A percentile compares a stretch with the other conserved stretches of the same genome.
Conservation (phyloP, 345 rosid species). For the Arabidopsis arenosa region DNA sequence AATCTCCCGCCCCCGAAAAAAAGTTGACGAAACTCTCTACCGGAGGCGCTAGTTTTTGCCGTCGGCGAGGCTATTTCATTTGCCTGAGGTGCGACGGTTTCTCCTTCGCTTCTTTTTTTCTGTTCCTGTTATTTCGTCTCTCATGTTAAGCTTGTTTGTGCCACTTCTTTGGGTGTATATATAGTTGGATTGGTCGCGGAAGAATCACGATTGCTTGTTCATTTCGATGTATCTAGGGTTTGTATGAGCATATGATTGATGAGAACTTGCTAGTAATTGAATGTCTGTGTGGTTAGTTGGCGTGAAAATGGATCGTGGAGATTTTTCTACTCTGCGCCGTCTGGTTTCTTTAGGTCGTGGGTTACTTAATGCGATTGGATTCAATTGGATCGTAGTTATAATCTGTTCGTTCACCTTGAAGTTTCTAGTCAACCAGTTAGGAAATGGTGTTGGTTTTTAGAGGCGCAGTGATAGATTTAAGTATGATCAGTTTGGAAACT, state of each 20-base stretch:
- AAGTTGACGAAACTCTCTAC: constrained; percentile 37
- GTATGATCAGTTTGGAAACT: background rate
- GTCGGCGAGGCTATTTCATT: constrained; percentile 18
- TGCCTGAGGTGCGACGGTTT: constrained; percentile 29
- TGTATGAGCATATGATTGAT: background rate
- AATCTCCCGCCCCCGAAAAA: constrained; percentile 17
- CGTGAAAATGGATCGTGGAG: constrained; percentile 22
- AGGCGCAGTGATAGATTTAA: background rate
- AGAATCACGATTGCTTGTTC: constrained; percentile 21
- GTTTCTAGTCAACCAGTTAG: background rate
- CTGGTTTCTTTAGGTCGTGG: constrained; percentile 24
- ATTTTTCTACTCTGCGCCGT: background rate
- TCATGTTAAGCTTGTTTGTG: constrained; percentile 12
- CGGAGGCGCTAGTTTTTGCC: constrained; percentile 36
- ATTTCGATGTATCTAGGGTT: constrained; percentile 36
- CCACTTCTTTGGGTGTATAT: background rate
- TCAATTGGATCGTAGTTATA: background rate
- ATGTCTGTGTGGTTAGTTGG: constrained; percentile 19
- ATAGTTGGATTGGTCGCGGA: constrained; percentile 21
- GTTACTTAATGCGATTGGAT: background rate
- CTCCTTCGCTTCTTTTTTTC: background rate
- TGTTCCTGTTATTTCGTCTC: background rate
- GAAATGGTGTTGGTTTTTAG: constrained; percentile 16
- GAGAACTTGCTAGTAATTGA: constrained; percentile 28
- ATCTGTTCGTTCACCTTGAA: background rate